Base-by-base conservation (phyloP, 2,329 filamentous ascomycete genomes). In the Aspergillus ochraceoroseus region DNA sequence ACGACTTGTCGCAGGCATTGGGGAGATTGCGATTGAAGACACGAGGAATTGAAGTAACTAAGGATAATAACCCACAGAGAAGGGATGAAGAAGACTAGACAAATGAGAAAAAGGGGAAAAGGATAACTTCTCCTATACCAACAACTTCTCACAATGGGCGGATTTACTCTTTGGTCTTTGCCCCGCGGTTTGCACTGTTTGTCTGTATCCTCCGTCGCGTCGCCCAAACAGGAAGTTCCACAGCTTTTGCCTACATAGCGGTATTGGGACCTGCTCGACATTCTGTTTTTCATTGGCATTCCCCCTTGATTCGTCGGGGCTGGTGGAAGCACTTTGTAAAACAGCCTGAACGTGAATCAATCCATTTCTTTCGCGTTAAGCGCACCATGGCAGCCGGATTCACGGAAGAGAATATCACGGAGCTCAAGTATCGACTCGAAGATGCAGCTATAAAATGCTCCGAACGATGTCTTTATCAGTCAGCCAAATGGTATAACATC, bases 381-480 rank as follows among this genome's bases (percentile, higher is more conserved):
- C 12, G 30, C 27, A 11, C 17, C 34, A 68, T 69, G 64, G 57
- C 57, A 7, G 49, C 49, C 41, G 56, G 56, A 33, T 61, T 63
- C 34, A 64, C 58, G 1, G 58, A 62, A 25, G 64, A 67, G 2
- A 61, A 59, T 29, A 56, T 67, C 32, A 62, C 57, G 39, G 82
- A 87, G 58, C 72, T 94, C 46, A 80, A 83, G 57, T 76, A 75
- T 25, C 79, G 86, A 22, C 74, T 95, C 29, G 87, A 94, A 62
- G 83, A 88, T 57, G 87, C 90, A 19, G 83, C 92, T 2, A 75
- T 92, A 15, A 88, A 88, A 61, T 96, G 89, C 69, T 94, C 88
- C 1, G 92, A 98, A 62, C 76, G 92, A 63, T 95, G 92, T 64
- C 76, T 98, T 8, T 96, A 95, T 59, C 89, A 95, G 57, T 92